A percentile compares a stretch with the other conserved stretches of the same genome.
Evolutionary conservation across 306 rosid species (phyloP).

Genomic region (Begonia loranthoides): DNA sequence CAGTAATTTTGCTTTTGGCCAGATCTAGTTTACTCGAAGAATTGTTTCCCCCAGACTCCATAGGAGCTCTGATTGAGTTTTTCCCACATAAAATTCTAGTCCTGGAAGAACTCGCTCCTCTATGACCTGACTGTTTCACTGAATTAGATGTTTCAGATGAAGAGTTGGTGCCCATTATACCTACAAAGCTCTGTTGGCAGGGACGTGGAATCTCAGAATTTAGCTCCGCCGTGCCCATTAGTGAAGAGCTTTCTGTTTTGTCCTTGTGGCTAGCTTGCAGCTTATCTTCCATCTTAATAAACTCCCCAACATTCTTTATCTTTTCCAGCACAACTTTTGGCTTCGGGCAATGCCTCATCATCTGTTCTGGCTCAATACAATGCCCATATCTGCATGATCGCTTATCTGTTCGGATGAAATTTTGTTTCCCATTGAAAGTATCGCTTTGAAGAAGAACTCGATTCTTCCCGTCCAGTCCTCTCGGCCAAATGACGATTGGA

Average conservation of each 20-base stretch:
- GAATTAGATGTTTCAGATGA: conserved; percentile 22
- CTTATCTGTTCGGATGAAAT: conserved; percentile 19
- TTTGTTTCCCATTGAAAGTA: conserved; percentile 12
- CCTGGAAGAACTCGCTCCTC: conserved; percentile 38
- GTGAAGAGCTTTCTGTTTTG: conserved; percentile 12
- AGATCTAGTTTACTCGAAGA: conserved; percentile 23
- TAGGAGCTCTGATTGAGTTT: conserved; percentile 14
- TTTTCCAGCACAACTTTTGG: conserved; percentile 21
- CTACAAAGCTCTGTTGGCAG: conserved; percentile 18
- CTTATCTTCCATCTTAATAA: conserved; percentile 23
- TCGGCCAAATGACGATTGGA: conserved; percentile 20
- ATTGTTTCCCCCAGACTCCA: conserved; percentile 23
- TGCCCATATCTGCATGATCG: conserved; percentile 21
- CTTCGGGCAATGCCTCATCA: conserved; percentile 18
- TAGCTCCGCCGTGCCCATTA: neutral
- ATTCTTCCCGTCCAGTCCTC: conserved; percentile 20
- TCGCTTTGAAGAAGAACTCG: conserved; percentile 13
- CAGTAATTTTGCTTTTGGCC: conserved; percentile 20
- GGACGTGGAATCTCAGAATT: conserved; percentile 25
- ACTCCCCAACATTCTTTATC: conserved; percentile 20
- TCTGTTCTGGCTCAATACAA: conserved; percentile 16
- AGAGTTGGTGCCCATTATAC: neutral
- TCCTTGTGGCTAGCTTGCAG: conserved; percentile 21
- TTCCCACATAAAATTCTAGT: conserved; percentile 30
- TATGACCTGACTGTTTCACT: conserved; percentile 16